Base-by-base conservation (phyloP, 2,329 filamentous ascomycete species). In the Colletotrichum destructivum region DNA sequence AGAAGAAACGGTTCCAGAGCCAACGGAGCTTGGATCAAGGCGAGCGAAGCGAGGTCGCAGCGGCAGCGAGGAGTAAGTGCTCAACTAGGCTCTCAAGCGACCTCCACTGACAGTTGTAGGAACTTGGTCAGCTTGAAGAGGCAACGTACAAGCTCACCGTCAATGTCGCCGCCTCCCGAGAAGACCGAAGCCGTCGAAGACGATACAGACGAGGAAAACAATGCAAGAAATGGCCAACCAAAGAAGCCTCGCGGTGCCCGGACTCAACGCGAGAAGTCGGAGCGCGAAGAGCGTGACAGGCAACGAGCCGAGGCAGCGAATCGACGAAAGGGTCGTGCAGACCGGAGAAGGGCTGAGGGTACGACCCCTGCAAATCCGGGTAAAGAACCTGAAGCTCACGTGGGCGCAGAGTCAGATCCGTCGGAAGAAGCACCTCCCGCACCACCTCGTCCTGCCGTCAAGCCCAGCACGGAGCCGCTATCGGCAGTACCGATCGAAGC, bases 11-110 rank as follows among this genome's bases (percentile, higher is more conserved):
- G 86, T 87, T 59, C 82, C 85, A 15, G 85, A 86, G 13, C 81
- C 86, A 44, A 79, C 80, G 15, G 90, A 92, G 46, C 86, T 87
- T 63, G 85, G 84, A 1, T 72, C 70, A 62, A 88, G 93, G 74
- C 90, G 93, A 78, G 88, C 90, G 31, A 99, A 99, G 84, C 88
- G 96, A 78, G 92, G 91, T 73, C 90, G 96, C 73, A 97, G 96
- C 78, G 94, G 96, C 73, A 98, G 94, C 79, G 95, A 98, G 88
- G 94, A 97, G 96, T 98, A 88, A 83, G 94, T 90, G 40, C 59
- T 15, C 15, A 31, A 9, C 16, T 11, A 15, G 51, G 26, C 61
- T 15, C 49, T 60, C 61, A 62, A 21, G 42, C 49, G 12, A 44
- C n/a, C 26, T 59, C 12, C 62, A 40, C 71, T 62, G 62, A 72